Base-by-base conservation (phyloP, 1,139 yeast species). In the Geotrichum armillariae region DNA sequence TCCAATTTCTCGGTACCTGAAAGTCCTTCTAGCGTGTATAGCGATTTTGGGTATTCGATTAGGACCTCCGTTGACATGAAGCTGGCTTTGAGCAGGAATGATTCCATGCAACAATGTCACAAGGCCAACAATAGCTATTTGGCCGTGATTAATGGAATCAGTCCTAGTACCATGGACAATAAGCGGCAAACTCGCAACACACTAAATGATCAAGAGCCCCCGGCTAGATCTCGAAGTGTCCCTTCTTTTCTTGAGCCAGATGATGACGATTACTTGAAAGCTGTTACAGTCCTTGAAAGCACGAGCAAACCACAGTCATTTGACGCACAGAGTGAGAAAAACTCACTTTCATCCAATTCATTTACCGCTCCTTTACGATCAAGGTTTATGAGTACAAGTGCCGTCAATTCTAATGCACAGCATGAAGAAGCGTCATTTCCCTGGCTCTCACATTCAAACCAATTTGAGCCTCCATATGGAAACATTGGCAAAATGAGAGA, bases 11-110 rank as follows among this genome's bases (percentile, higher is more conserved):
- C n/a, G n/a, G n/a, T n/a, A 8, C 47, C 50, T 17, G 46, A 31
- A 8, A 47, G 50, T 29, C 47, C 47, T 2, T 35, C 47, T 6
- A 47, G 50, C 20, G 32, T 47, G 2, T 47, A 47, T 23, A 42
- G 47, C 18, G 43, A 41, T 2, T 4, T 17, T 20, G 22, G 18
- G 9, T 32, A 16, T n/a, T n/a, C n/a, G n/a, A n/a, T n/a, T n/a
- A n/a, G n/a, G n/a, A n/a, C n/a, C n/a, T n/a, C n/a, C n/a, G n/a
- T n/a, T n/a, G n/a, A n/a, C n/a, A n/a, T n/a, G n/a, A n/a, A n/a
- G n/a, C n/a, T n/a, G n/a, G n/a, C n/a, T n/a, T n/a, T n/a, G n/a
- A n/a, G n/a, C n/a, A 3, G 22, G 31, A 25, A 11, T 25, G n/a
- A 20, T 32, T 21, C 12, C 18, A 18, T 2, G 38, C 3, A 2